Conservation (phyloP, 306 rosid species). For the Quercus ilex region DNA sequence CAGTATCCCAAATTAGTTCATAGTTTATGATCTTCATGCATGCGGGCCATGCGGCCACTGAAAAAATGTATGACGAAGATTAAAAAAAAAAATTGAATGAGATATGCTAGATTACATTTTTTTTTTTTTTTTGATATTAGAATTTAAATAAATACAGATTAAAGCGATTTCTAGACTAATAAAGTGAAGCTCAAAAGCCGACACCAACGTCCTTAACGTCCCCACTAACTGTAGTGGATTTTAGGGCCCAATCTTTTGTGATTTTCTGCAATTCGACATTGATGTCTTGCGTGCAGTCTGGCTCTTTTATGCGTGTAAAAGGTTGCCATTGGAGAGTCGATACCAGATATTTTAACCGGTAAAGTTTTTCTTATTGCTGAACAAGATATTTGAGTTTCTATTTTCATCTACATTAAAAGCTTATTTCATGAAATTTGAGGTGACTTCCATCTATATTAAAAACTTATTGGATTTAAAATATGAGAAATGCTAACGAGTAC, state of each 20-base stretch:
- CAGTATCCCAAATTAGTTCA: not conserved
- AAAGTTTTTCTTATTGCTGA: no score
- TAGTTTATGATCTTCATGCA: not conserved
- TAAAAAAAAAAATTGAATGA: not conserved
- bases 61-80: not conserved
- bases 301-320: not conserved
- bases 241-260: conserved; percentile 16
- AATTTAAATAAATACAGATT: not conserved
- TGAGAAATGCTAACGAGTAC: no score
- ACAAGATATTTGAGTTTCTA: no score
- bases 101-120: not conserved
- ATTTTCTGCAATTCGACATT: conserved; percentile 2
- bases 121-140: not conserved
- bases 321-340: no score
- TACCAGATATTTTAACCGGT: no score
- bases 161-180: not conserved
- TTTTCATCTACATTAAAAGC: no score
- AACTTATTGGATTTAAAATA: no score
- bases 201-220: conserved; percentile 29
- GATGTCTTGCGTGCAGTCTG: not conserved
- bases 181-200: conserved; percentile 10
- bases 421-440: no score
- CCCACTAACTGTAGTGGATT: conserved; percentile 14
- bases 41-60: not conserved
- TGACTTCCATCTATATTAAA: no score